A percentile compares a stretch with the other conserved stretches of the same genome.
Evolutionary conservation across 257 asterid species (phyloP).

Genomic region (Oldenlandia corymbosa): DNA sequence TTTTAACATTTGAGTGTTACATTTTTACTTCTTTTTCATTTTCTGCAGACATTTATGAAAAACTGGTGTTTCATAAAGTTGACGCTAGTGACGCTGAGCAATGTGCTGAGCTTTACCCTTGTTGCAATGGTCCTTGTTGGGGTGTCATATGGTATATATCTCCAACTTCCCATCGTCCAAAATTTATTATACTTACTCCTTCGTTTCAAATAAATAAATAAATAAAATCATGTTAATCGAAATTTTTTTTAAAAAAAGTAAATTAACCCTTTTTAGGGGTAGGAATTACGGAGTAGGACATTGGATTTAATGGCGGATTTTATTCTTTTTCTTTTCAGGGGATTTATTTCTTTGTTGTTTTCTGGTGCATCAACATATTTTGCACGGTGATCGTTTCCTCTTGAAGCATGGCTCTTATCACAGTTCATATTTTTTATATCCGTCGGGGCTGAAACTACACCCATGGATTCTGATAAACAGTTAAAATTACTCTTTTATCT

Average conservation of each 20-base stretch:
- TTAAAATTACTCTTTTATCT: no score
- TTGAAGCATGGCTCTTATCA: conserved; percentile 12
- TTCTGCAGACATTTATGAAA: conserved; percentile 36
- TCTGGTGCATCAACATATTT: conserved; percentile 40
- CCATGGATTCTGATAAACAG: no score
- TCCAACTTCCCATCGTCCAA: neutral
- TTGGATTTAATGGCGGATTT: no score
- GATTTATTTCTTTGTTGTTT: conserved; percentile 39
- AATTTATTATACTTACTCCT: neutral
- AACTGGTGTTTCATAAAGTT: conserved; percentile 36
- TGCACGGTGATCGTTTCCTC: conserved; percentile 31
- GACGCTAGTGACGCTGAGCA: conserved; percentile 38
- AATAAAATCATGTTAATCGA: no score
- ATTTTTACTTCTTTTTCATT: neutral
- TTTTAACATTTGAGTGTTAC: no score
- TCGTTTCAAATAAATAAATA: neutral
- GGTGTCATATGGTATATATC: conserved; percentile 33
- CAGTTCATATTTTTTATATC: no score
- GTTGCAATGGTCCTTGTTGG: conserved; percentile 46
- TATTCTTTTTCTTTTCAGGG: conserved; percentile 31
- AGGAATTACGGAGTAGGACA: no score
- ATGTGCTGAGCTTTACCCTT: conserved; percentile 41
- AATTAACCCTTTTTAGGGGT: no score
- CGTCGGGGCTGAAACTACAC: no score
- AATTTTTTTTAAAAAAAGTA: no score